Percentiles rank a stretch among this genome's conserved stretches.
phyloP scores from a whole-genome alignment of 306 rosid genomes.

The Hippophae tibetana region DNA sequence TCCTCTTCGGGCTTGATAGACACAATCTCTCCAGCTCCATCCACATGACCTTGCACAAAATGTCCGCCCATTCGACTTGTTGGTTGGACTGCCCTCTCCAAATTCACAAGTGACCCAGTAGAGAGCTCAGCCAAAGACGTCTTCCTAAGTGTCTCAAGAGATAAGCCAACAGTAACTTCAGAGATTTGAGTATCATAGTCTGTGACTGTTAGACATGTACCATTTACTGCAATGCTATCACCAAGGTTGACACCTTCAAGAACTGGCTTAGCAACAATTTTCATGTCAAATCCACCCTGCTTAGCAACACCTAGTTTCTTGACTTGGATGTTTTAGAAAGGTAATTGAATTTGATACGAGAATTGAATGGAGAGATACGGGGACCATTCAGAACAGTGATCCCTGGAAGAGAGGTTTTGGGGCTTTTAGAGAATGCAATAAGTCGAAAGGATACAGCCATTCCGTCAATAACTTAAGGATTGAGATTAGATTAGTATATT shows the following conservation, averaged over 20 bases:
- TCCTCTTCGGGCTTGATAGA: slow-evolving; percentile 54
- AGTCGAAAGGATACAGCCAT: slow-evolving; percentile 26
- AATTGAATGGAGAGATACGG: slow-evolving; percentile 12
- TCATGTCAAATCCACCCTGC: slow-evolving; percentile 45
- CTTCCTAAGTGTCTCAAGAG: slow-evolving; percentile 54
- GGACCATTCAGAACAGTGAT: slow-evolving; percentile 1
- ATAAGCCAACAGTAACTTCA: slow-evolving; percentile 67
- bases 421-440: slow-evolving; percentile 16
- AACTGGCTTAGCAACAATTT: slow-evolving; percentile 50
- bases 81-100: slow-evolving; percentile 76
- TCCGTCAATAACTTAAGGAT: not conserved
- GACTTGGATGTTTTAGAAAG: slow-evolving; percentile 28
- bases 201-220: slow-evolving; percentile 80
- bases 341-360: slow-evolving; percentile 25
- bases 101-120: slow-evolving; percentile 54
- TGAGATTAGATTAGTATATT: not conserved
- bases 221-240: slow-evolving; percentile 86
- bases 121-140: slow-evolving; percentile 59
- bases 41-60: slow-evolving; percentile 96
- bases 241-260: slow-evolving; percentile 72
- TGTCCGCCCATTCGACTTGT: slow-evolving; percentile 84
- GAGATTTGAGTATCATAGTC: slow-evolving; percentile 34
- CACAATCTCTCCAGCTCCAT: slow-evolving; percentile 71
- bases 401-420: slow-evolving; percentile 10
- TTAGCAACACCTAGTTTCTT: slow-evolving; percentile 41